These are phyloP conservation scores for Guyanaporus albipodus DNA, from an alignment of 768 basidiomycete genomes.

Conservation along the genomic window DNA sequence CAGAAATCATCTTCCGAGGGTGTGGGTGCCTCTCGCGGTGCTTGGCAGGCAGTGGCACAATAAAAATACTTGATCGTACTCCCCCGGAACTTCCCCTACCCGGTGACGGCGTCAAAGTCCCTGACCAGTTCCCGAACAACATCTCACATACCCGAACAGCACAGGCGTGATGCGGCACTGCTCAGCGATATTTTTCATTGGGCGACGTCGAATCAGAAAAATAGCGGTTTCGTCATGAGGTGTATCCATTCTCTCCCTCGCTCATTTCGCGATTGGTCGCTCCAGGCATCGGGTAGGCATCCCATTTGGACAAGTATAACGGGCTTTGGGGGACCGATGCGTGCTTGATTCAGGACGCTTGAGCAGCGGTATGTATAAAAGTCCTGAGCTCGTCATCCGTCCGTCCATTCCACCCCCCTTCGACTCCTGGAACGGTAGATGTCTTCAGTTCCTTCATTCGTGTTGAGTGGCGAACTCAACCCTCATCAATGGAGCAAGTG, in stretches of 20 bases:
- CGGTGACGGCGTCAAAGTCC: constrained; percentile 1
- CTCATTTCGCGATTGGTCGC: constrained; percentile 22
- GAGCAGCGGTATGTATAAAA: constrained; percentile 18
- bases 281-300: not conserved
- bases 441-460: constrained; percentile 17
- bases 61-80: not conserved
- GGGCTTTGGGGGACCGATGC: not conserved
- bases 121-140: not conserved
- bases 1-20: not conserved
- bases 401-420: not conserved
- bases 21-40: not conserved
- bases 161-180: not conserved
- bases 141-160: constrained; percentile 1
- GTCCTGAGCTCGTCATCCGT: not conserved
- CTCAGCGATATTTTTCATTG: not conserved
- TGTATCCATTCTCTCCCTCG: constrained; percentile 1
- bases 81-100: not conserved
- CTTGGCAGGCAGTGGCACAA: not conserved
- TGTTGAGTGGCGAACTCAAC: constrained; percentile 20
- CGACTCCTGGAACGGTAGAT: constrained; percentile 7
- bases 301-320: too few relatives aligned
- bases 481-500: constrained; percentile 28
- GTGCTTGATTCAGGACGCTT: not conserved
- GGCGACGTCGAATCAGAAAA: constrained; percentile 12
- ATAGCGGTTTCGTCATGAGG: constrained; percentile 4